Base-by-base conservation (phyloP, 2,329 filamentous ascomycete species). In the Epichloe baconii region DNA sequence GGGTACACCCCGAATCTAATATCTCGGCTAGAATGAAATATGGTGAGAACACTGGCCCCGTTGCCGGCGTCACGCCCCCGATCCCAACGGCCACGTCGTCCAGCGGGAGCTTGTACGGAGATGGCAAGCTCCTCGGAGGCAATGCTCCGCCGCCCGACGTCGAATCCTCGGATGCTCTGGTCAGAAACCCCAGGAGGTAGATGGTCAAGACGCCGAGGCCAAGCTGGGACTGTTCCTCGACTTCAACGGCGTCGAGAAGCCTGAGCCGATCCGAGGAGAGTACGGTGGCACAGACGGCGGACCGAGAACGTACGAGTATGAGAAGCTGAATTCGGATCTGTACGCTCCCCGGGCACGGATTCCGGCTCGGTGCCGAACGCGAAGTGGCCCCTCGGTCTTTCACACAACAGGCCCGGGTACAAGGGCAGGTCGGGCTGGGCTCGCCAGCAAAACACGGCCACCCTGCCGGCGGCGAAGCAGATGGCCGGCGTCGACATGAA, bases 401-500 rank as follows among this genome's bases (percentile, higher is more conserved):
- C 68, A 35, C 71, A 72, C 48, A 76, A 75, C 53, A 66, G 72
- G 23, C 61, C 70, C n/a, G 75, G 75, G 7, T 62, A 63, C 26
- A 62, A 71, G 15, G 56, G 62, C 38, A 55, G 65, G 42, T 64
- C 75, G 0, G 78, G 78, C 15, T 82, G 71, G 77, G 71, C 76
- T 40, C 65, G 75, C 2, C 71, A 79, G 60, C 74, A 79, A 60
- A 79, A 79, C 57, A 64, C 59, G 0, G 63, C 62, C 1, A 73
- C 77, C 10, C 68, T 82, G 52, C 78, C 78, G 2, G 53, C 59
- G 0, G 68, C 75, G 6, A 73, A 64, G 3, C 65, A 62, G 14
- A 79, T 80, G 74, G 77, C 78, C 0, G 77, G 76, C 43, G 78
- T 80, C 0, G 72, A 80, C 55, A 80, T 80, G 78, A 71, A 76